Base-by-base conservation (phyloP, 1,139 yeast genomes). In the Pichia sp. region DNA sequence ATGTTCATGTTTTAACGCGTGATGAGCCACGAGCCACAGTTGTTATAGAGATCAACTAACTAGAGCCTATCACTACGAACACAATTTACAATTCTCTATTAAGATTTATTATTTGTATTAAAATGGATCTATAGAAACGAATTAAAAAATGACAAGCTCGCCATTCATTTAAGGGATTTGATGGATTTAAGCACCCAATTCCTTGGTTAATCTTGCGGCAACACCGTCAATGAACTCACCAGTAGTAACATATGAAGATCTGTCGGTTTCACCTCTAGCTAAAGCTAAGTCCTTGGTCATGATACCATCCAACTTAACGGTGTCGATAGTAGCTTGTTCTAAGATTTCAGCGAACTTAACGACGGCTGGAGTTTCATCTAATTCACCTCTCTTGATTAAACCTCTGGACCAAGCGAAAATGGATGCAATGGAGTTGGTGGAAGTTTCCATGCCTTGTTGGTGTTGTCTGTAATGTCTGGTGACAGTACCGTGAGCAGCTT, bases 331-430 rank as follows among this genome's bases (percentile, higher is more conserved):
- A 46, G 88, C 85, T 57, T 76, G 67, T 69, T 85, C 94, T 59
- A 85, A 71, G 45, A 70, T 67, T 53, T 81, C 72, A 48, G 86
- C 91, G 62, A 85, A 85, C 51, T 76, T 69, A 47, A 81, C 79
- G 50, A 85, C 90, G 11, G 78, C 86, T 40, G 85, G 85, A 36
- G 91, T 85, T 44, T 67, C 67, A 63, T 85, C 94, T 58, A 85
- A 71, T 65, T 77, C 81, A 61, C 93, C 94, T 75, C 94, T 81
- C 66, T 85, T 90, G 51, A 82, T 79, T 47, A 85, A 70, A 67
- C 94, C 94, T 68, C 91, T 77, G n/a, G 90, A 67, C 94, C 94
- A 85, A 31, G 94, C 94, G 62, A 84, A 85, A 52, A 85, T 85
- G 11, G 90, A 84, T 3, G 94, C 94, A 66, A 85, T 85, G 8